Evolutionary conservation across 768 basidiomycete species (phyloP).

Genomic region (Boletus huronensis): DNA sequence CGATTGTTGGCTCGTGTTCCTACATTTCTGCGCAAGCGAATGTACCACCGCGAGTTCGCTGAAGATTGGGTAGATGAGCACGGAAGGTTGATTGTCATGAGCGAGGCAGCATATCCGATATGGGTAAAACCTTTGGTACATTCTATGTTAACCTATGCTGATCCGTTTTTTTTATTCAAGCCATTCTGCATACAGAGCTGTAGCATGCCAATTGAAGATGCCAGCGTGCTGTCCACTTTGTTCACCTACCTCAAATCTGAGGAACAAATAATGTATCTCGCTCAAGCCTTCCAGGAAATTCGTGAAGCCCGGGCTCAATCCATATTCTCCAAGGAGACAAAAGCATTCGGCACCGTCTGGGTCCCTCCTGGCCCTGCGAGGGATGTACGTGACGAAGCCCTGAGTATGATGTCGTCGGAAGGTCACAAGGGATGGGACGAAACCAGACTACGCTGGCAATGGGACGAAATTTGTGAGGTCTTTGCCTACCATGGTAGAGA

Average conservation of each 20-base stretch:
- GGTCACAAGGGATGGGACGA: conserved; percentile 47
- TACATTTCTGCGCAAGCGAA: conserved; percentile 37
- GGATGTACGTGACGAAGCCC: conserved; percentile 41
- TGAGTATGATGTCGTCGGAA: conserved; percentile 20
- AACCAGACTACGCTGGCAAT: conserved; percentile 44
- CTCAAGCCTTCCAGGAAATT: conserved; percentile 59
- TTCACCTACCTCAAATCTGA: conserved; percentile 44
- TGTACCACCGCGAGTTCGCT: conserved; percentile 37
- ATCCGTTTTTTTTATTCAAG: conserved; percentile 34
- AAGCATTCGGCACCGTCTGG: conserved; percentile 41
- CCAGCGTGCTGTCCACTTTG: conserved; percentile 31
- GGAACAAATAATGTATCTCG: conserved; percentile 48
- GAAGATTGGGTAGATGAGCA: conserved; percentile 52
- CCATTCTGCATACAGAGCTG: conserved; percentile 44
- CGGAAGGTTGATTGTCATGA: conserved; percentile 50
- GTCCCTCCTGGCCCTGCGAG: conserved; percentile 45
- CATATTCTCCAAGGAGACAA: conserved; percentile 43
- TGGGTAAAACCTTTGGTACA: conserved; percentile 34
- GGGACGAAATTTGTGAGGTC: conserved; percentile 54
- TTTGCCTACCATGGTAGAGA: conserved; percentile 56
- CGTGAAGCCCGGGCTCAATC: conserved; percentile 47
- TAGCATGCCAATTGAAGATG: conserved; percentile 35
- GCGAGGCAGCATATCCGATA: conserved; percentile 61
- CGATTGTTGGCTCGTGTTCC: conserved; percentile 36
- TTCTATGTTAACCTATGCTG: not conserved